Evolutionary conservation across 2,329 filamentous ascomycete genomes (phyloP), one percentile per base, ranked within the genome.

Genomic region (Purpureocillium lavendulum): DNA sequence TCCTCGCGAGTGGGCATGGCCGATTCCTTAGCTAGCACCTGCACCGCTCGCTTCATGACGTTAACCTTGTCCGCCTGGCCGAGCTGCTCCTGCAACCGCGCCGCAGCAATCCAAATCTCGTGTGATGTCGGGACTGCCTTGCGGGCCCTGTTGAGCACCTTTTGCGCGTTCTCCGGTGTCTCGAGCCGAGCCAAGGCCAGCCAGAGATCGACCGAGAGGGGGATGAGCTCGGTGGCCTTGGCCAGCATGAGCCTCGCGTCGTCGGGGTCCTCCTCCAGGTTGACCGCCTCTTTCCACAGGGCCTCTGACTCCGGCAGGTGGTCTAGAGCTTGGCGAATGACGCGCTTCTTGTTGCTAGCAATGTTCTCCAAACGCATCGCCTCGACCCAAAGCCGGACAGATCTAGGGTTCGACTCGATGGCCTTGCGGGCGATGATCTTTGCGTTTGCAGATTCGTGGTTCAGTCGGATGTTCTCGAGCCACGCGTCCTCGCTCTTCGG

Each of bases 221-320:
- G 90, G 40, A 98, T 94, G 42, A 96, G 84, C 52, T 98, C 89
- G 1, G 89, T 94, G 1, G 94, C 94, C 64, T 96, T 96, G 35
- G 88, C 89, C 35, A 98, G 76, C 40, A 98, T 72, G 40, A 98
- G 69, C 45, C 82, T 82, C 4, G 94, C 94, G 65, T 96, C 88
- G 24, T 82, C 84, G 0, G 84, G 77, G 50, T 95, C 84, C 54
- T 96, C 90, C 56, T 97, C 92, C 40, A 97, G 67, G 51, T 97
- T 97, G 46, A 98, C 90, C 5, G 90, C 84, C 57, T 94, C 88
- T 58, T 97, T 98, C 92, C 92, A 98, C n/a, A 98, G 75, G 32
- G 86, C 83, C 35, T 97, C 92, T 0, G 90, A 97, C 55, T 95
- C 87, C 1, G 89, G 89, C 31, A 96, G 85, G 54, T 95, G 83